A percentile compares a stretch with the other conserved stretches of the same genome.
phyloP scores from a whole-genome alignment of 768 basidiomycete genomes.

The Xerocomellus chrysenteron region DNA sequence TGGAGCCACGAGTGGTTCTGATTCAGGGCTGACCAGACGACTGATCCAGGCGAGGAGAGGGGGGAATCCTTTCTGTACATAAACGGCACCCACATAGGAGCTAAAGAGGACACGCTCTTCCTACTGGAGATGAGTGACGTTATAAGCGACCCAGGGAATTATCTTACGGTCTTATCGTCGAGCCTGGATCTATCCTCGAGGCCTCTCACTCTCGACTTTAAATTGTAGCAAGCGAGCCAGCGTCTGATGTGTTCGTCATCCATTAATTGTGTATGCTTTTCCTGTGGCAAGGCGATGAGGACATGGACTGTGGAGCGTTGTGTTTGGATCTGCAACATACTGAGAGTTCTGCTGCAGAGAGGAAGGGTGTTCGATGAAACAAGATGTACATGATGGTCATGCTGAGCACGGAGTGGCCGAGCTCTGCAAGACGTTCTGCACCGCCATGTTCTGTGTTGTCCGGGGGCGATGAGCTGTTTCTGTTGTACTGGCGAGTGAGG shows the following conservation, averaged over 20 bases:
- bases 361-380: slow-evolving; percentile 45
- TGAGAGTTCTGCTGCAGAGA: slow-evolving; percentile 41
- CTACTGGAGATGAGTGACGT: slow-evolving; percentile 29
- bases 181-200: slow-evolving; percentile 37
- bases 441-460: slow-evolving; percentile 53
- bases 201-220: slow-evolving; percentile 54
- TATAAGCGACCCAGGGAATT: too few relatives aligned
- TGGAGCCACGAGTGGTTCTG: slow-evolving; percentile 23
- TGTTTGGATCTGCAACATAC: slow-evolving; percentile 34
- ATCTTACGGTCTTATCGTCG: slow-evolving; percentile 24
- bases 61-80: slow-evolving; percentile 50
- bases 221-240: slow-evolving; percentile 53
- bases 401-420: slow-evolving; percentile 54
- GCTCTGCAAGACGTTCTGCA: slow-evolving; percentile 54
- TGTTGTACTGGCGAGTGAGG: slow-evolving; percentile 49
- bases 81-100: slow-evolving; percentile 67
- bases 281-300: slow-evolving; percentile 14
- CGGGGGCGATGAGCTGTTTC: slow-evolving; percentile 28
- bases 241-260: slow-evolving; percentile 39
- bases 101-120: slow-evolving; percentile 56
- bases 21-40: slow-evolving; percentile 50
- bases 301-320: not conserved
- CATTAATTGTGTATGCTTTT: slow-evolving; percentile 30
- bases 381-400: slow-evolving; percentile 51
- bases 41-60: slow-evolving; percentile 59